Conservation (phyloP, 2,329 filamentous ascomycete species). For the Pestalotiopsis sp. region DNA sequence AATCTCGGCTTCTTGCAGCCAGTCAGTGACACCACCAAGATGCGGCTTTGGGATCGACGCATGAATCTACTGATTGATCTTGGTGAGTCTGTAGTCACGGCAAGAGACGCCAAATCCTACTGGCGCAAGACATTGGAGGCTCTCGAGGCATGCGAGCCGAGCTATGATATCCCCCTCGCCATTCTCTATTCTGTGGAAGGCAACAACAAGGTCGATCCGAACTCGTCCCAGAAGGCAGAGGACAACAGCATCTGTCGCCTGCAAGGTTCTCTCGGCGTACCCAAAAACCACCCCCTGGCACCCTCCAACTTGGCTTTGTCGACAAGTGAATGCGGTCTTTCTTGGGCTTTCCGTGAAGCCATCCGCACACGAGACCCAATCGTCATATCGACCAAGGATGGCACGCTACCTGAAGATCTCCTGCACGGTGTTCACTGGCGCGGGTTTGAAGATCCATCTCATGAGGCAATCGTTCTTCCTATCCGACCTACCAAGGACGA, state of each 20-base stretch:
- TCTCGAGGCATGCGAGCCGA: conserved; percentile 44
- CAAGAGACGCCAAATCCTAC: conserved; percentile 48
- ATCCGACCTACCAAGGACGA: conserved; percentile 70
- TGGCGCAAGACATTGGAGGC: conserved; percentile 49
- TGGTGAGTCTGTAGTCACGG: conserved; percentile 46
- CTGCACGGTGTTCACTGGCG: conserved; percentile 63
- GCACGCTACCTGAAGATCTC: conserved; percentile 59
- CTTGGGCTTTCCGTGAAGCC: conserved; percentile 42
- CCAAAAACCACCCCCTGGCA: conserved; percentile 43
- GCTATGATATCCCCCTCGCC: conserved; percentile 53
- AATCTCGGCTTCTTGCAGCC: conserved; percentile 51
- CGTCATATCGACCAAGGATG: conserved; percentile 45
- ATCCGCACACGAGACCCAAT: conserved; percentile 40
- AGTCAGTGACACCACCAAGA: conserved; percentile 48
- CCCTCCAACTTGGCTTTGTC: conserved; percentile 40
- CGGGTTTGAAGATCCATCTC: conserved; percentile 67
- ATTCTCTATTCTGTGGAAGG: conserved; percentile 53
- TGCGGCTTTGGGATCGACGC: conserved; percentile 50
- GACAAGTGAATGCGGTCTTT: conserved; percentile 39
- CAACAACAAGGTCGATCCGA: conserved; percentile 30
- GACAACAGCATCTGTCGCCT: conserved; percentile 41
- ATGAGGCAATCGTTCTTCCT: conserved; percentile 69
- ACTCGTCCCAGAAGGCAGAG: neutral
- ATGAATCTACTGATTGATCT: conserved; percentile 53
- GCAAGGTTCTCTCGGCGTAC: conserved; percentile 50